Evolutionary conservation across 2,329 filamentous ascomycete genomes (phyloP), one percentile per base, ranked within the genome.

Genomic region (Phyllosticta paracitricarpa): DNA sequence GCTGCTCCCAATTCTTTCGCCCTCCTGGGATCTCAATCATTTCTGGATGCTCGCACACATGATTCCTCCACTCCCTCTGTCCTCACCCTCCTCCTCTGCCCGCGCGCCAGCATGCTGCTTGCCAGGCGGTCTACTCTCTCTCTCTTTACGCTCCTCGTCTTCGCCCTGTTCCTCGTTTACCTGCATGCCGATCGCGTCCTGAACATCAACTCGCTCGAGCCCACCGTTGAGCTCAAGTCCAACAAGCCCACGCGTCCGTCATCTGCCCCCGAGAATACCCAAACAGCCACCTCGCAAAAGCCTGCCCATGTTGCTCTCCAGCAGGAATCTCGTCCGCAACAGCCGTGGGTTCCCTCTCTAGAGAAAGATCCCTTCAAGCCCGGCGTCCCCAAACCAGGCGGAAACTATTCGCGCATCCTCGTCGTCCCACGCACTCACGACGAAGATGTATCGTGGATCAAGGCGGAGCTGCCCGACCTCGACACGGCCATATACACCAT

Each of bases 401-500:
- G 72, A 62, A 74, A 73, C 59, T 75, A 75, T 65, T 72, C 66
- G 6, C 68, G 67, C 64, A 68, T 69, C 59, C 67, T 75, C 54
- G 69, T 75, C 40, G 64, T 75, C 10, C 71, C 71, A 19, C 73
- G 73, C 67, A 73, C 69, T 51, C 63, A 70, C 70, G 71, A 72
- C n/a, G 72, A 73, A 54, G 68, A 73, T 58, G 66, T 75, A 8
- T 56, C 61, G 57, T 75, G 73, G 73, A 72, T 75, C 67, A 61
- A 65, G n/a, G 26, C 26, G 8, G 72, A 74, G 64, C 66, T 74
- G 5, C 69, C 69, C 1, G 69, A 73, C 59, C 66, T 67, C 52
- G 69, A 71, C 24, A 68, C 75, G 10, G 76, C 78, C 10, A 69
- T 82, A 12, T 84, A 84, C 65, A 75, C 80, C 56, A 80, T 80